Percentiles rank a stretch among this genome's conserved stretches.
phyloP scores from a whole-genome alignment of 495 filamentous ascomycete species.

The Lophiotrema nucula region DNA sequence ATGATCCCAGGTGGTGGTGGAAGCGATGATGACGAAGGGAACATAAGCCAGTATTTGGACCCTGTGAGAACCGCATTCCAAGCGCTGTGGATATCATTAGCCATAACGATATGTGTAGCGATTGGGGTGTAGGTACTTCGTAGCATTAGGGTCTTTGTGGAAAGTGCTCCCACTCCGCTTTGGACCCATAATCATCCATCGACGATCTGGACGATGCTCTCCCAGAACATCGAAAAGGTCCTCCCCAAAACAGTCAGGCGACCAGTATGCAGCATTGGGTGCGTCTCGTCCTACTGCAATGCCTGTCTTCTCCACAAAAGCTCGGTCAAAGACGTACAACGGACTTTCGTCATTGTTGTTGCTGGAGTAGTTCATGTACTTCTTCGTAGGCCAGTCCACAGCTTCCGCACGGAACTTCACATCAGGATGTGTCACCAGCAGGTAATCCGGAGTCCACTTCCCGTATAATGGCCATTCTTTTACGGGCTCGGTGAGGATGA shows the following conservation, averaged over 20 bases:
- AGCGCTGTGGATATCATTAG: too few species aligned
- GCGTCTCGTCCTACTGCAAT: slow-evolving; percentile 57
- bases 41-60: slow-evolving; percentile 98
- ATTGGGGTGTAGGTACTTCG: too few species aligned
- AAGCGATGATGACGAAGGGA: slow-evolving; percentile 63
- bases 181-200: slow-evolving; percentile 93
- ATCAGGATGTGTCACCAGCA: slow-evolving; percentile 63
- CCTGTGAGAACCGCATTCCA: slow-evolving; percentile 95
- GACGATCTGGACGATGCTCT: slow-evolving; percentile 75
- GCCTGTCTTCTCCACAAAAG: slow-evolving; percentile 84
- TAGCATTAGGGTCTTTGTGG: slow-evolving; percentile 80
- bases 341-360: slow-evolving; percentile 85
- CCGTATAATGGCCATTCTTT: slow-evolving; percentile 77
- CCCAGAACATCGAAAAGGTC: slow-evolving; percentile 86
- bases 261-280: slow-evolving; percentile 66
- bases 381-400: slow-evolving; percentile 82
- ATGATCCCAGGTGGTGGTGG: slow-evolving; percentile 82
- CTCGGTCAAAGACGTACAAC: slow-evolving; percentile 86
- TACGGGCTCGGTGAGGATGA: slow-evolving; percentile 84
- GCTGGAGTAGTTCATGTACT: slow-evolving; percentile 81
- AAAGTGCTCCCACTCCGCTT: slow-evolving; percentile 90
- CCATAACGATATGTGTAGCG: too few species aligned
- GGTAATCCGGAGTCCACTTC: slow-evolving; percentile 66
- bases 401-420: slow-evolving; percentile 83
- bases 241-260: slow-evolving; percentile 82